Evolutionary conservation across 2,329 filamentous ascomycete species (phyloP), one percentile per base, ranked within the genome.

Genomic region (Penicillium aurantiogriseum): DNA sequence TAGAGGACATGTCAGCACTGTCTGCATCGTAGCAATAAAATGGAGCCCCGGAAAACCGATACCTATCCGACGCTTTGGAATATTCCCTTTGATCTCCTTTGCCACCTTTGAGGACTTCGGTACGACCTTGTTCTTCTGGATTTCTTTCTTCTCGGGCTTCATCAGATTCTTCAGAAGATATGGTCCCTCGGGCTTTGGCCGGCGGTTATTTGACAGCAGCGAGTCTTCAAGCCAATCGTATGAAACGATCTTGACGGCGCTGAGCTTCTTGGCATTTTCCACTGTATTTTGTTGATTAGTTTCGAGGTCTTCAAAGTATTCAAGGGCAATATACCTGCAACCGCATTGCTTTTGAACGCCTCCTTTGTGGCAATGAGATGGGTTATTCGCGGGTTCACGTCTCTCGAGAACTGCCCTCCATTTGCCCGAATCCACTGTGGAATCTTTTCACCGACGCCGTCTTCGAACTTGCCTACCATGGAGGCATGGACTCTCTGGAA

Each of bases 301-400:
- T 60, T 56, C 29, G n/a, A 40, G 19, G 9, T 13, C 11, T 31
- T n/a, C 25, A 19, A 27, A 9, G 23, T 4, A 17, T 27, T 27
- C 8, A 25, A 11, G 5, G 7, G 11, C 8, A 42, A 19, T 60
- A 49, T 71, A 77, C 79, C 71, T 64, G 75, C 71, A 48, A 79
- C 72, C 58, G 72, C 70, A 1, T 78, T 67, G 7, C 78, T 73
- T 60, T 82, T 80, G 72, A 85, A 92, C 17, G 87, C 83, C 35
- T 85, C 80, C 49, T 82, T 77, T 0, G 84, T 85, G 53, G 85
- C 84, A 23, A 96, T 80, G 0, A 96, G 76, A 73, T 96, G 91
- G 0, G 91, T 96, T 10, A 88, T 84, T 0, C 77, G 66, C 0
- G 78, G 70, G 27, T 78, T 79, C 19, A 91, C 74, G 0, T 79